These are phyloP conservation scores for Tolypocladium inflatum DNA, from an alignment of 2,329 filamentous ascomycete species.

Conservation along the genomic window DNA sequence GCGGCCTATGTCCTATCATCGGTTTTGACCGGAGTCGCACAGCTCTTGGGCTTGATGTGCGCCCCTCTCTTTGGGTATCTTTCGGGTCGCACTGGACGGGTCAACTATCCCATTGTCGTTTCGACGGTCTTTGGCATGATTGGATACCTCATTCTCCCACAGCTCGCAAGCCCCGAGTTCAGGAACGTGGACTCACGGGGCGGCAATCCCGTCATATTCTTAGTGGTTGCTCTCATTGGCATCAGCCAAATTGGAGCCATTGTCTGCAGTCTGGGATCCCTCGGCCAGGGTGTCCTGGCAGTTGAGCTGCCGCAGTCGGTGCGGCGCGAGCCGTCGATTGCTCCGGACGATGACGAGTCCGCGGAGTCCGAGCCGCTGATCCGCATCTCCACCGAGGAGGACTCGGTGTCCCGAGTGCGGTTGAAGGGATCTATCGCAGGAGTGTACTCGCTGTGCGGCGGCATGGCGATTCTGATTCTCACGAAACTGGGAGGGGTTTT, in stretches of 20 bases:
- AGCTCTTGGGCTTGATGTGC: constrained; percentile 74
- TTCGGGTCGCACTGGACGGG: constrained; percentile 54
- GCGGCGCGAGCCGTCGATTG: constrained; percentile 16
- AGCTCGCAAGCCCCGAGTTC: constrained; percentile 68
- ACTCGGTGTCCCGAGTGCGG: constrained; percentile 37
- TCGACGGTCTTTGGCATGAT: constrained; percentile 65
- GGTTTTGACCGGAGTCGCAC: constrained; percentile 79
- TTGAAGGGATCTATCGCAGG: constrained; percentile 93
- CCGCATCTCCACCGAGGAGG: constrained; percentile 16
- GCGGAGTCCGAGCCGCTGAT: constrained; percentile 33
- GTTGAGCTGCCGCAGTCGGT: constrained; percentile 27
- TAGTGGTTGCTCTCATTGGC: constrained; percentile 72
- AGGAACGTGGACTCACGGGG: constrained; percentile 53
- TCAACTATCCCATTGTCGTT: constrained; percentile 66
- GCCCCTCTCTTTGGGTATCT: constrained; percentile 84
- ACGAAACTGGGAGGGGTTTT: constrained; percentile 84
- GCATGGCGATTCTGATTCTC: constrained; percentile 78
- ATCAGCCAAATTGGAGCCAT: constrained; percentile 94
- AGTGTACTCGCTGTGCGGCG: constrained; percentile 85
- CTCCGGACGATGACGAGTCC: constrained; percentile 28
- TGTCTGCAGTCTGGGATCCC: constrained; percentile 83
- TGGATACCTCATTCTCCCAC: constrained; percentile 69
- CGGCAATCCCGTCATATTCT: constrained; percentile 59
- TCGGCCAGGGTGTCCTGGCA: constrained; percentile 69
- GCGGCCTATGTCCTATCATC: constrained; percentile 82